phyloP scores from a whole-genome alignment of 768 basidiomycete species.

The Termitomyces sp. region DNA sequence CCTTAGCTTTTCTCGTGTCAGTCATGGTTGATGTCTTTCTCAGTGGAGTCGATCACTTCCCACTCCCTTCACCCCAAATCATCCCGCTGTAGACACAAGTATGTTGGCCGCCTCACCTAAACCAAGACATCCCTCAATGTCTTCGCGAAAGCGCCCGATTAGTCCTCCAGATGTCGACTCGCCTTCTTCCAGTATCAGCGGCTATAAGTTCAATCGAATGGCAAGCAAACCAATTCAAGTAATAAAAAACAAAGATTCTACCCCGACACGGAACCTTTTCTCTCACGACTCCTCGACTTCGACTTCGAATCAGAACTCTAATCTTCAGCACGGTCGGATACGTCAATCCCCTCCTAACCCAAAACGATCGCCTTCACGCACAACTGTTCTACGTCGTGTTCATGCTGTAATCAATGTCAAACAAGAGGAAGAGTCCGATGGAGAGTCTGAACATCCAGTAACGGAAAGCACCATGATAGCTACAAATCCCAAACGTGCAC shows the following conservation, averaged over 20 bases:
- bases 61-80: constrained; percentile 33
- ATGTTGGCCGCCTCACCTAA: constrained; percentile 29
- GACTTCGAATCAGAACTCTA: background rate
- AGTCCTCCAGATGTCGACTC: constrained; percentile 24
- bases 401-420: constrained; percentile 65
- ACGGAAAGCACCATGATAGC: background rate
- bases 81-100: constrained; percentile 16
- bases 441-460: constrained; percentile 3
- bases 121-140: constrained; percentile 23
- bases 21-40: constrained; percentile 2
- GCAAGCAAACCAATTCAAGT: constrained; percentile 7
- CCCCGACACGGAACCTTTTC: background rate
- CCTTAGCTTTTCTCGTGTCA: background rate
- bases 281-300: background rate
- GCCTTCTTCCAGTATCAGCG: constrained; percentile 14
- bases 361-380: constrained; percentile 13
- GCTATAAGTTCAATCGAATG: constrained; percentile 9
- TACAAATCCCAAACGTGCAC: background rate
- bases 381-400: constrained; percentile 58
- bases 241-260: constrained; percentile 4
- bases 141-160: constrained; percentile 23
- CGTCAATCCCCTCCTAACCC: constrained; percentile 8
- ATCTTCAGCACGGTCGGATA: constrained; percentile 1
- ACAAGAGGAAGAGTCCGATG: constrained; percentile 48
- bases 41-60: constrained; percentile 15